phyloP scores from a whole-genome alignment of 2,329 filamentous ascomycete species.

The Fusarium siculi region DNA sequence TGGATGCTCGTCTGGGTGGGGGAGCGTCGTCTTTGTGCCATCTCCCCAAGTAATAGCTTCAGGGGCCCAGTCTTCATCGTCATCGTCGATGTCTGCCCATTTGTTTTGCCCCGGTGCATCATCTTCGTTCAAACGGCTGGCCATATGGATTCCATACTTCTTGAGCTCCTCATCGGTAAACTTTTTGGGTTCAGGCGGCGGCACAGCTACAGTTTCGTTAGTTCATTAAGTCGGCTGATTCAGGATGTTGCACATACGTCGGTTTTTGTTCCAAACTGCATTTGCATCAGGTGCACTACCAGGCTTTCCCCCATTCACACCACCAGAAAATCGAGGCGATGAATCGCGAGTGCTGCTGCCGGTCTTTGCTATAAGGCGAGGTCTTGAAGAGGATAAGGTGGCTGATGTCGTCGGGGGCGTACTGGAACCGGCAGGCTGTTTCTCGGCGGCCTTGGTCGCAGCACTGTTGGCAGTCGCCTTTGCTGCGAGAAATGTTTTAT shows the following conservation, averaged over 20 bases:
- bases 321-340: slow-evolving; percentile 53
- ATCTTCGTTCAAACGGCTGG: slow-evolving; percentile 80
- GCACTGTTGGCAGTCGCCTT: slow-evolving; percentile 64
- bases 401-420: slow-evolving; percentile 59
- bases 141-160: slow-evolving; percentile 87
- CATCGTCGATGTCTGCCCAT: slow-evolving; percentile 91
- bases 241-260: slow-evolving; percentile 66
- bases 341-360: slow-evolving; percentile 69
- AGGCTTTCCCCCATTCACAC: slow-evolving; percentile 67
- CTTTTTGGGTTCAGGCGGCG: slow-evolving; percentile 79
- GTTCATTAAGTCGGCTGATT: slow-evolving; percentile 11
- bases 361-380: slow-evolving; percentile 80
- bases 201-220: slow-evolving; percentile 59
- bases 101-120: slow-evolving; percentile 80
- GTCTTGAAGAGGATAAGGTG: slow-evolving; percentile 66
- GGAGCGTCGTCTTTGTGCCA: slow-evolving; percentile 82
- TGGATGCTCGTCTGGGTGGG: slow-evolving; percentile 66
- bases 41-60: slow-evolving; percentile 90
- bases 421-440: slow-evolving; percentile 59
- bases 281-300: slow-evolving; percentile 74
- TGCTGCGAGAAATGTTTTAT: slow-evolving; percentile 83
- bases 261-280: slow-evolving; percentile 90
- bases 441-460: slow-evolving; percentile 62
- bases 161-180: slow-evolving; percentile 89
- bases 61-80: slow-evolving; percentile 87